A percentile compares a stretch with the other conserved stretches of the same genome.
These are phyloP conservation scores for Ceratobasidium sp. DNA, from an alignment of 1,284 basidiomycete species.

Conservation along the genomic window DNA sequence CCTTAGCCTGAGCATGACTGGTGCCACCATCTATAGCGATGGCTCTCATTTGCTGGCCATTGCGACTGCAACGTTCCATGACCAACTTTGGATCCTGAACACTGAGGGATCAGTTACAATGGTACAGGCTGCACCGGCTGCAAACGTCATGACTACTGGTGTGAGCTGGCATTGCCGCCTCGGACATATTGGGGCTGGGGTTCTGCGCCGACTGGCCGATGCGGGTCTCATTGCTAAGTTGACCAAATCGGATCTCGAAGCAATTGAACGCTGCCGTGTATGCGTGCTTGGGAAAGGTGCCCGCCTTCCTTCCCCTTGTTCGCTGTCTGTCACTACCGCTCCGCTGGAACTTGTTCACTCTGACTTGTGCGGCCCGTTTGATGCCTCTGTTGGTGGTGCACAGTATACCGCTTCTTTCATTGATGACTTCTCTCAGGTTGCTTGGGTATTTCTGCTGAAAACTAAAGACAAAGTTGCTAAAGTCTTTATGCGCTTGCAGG, in stretches of 20 bases:
- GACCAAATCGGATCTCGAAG: neutral
- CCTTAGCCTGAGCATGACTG: neutral
- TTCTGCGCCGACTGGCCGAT: neutral
- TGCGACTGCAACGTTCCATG: neutral
- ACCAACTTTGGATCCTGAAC: neutral
- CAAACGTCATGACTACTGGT: neutral
- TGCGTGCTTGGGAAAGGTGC: conserved; percentile 44
- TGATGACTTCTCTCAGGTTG: conserved; percentile 50
- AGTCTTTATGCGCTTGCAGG: conserved; percentile 52
- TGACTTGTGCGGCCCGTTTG: conserved; percentile 52
- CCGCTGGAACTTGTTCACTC: conserved; percentile 52
- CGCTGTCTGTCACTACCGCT: neutral
- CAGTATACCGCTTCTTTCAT: conserved; percentile 54
- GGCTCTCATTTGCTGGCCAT: neutral
- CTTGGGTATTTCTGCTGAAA: conserved; percentile 48
- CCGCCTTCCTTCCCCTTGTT: conserved; percentile 35
- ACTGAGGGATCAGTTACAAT: neutral
- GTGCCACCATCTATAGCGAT: neutral
- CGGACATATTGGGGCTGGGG: neutral
- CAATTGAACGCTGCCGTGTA: conserved; percentile 34
- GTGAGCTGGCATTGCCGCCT: neutral
- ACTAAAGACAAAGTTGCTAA: conserved; percentile 51
- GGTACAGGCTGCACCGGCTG: neutral
- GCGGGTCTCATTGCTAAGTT: neutral
- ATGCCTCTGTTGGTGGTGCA: conserved; percentile 47